These are phyloP conservation scores for Exophiala aquamarina DNA, from an alignment of 2,329 filamentous ascomycete genomes.

Conservation along the genomic window DNA sequence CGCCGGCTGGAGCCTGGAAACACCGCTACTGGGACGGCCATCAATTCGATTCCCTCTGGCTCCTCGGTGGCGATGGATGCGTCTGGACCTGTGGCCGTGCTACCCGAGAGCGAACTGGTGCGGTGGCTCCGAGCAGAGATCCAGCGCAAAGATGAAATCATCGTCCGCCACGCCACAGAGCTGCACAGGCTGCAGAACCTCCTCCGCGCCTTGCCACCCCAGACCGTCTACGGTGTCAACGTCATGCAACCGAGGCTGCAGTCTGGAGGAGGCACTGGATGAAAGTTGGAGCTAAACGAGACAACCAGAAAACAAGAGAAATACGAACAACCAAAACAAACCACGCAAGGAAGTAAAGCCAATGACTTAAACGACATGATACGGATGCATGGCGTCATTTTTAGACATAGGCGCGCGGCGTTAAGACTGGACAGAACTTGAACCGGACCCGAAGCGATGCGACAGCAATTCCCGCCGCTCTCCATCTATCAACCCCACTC, in stretches of 20 bases:
- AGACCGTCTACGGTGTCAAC: constrained; percentile 14
- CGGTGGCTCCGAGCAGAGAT: constrained; percentile 15
- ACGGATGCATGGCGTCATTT: too few species aligned
- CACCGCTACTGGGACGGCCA: neutral
- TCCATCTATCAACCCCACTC: too few species aligned
- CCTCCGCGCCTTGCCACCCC: constrained; percentile 18
- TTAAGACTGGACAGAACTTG: too few species aligned
- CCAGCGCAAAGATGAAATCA: constrained; percentile 18
- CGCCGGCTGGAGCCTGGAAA: neutral
- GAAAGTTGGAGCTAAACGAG: constrained; percentile 5
- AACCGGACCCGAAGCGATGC: too few species aligned
- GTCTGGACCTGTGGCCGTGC: neutral
- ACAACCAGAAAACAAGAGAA: too few species aligned
- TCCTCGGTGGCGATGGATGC: neutral
- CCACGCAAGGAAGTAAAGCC: too few species aligned
- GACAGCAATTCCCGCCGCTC: too few species aligned
- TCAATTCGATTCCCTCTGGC: neutral
- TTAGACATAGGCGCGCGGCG: too few species aligned
- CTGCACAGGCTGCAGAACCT: constrained; percentile 19
- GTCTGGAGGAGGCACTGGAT: constrained; percentile 13
- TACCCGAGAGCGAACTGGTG: constrained; percentile 12
- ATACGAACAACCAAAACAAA: too few species aligned
- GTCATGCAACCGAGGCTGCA: constrained; percentile 5
- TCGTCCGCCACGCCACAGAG: constrained; percentile 17
- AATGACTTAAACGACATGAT: too few species aligned